These are phyloP conservation scores for Harringtonia aguacate DNA, from an alignment of 2,329 filamentous ascomycete genomes.

Conservation along the genomic window DNA sequence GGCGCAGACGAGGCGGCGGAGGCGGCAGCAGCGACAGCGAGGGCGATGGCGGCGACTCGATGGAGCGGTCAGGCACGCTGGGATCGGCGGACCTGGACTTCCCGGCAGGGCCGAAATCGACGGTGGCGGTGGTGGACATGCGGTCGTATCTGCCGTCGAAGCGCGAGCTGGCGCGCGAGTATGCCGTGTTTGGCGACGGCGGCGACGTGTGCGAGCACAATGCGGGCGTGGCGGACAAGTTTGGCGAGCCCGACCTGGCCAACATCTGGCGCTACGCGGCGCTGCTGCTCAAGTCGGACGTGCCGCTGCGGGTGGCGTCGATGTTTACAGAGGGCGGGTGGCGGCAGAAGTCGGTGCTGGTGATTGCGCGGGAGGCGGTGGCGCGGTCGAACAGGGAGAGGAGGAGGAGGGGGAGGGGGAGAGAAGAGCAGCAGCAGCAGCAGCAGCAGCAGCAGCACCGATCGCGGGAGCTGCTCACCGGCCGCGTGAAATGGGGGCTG, in stretches of 20 bases:
- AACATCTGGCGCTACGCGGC: constrained; percentile 77
- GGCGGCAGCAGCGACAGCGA: constrained; percentile 10
- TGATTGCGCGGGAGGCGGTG: constrained; percentile 56
- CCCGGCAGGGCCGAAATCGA: constrained; percentile 44
- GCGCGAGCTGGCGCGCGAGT: constrained; percentile 63
- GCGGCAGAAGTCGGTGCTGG: constrained; percentile 49
- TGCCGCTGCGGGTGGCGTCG: constrained; percentile 56
- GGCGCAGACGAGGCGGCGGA: neutral
- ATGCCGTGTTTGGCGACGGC: constrained; percentile 74
- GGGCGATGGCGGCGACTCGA: neutral
- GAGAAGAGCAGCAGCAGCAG: neutral
- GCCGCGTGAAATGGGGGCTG: constrained; percentile 57
- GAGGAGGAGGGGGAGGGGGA: constrained; percentile 3
- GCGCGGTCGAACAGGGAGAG: constrained; percentile 24
- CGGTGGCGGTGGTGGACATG: constrained; percentile 64
- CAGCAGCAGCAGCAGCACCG: neutral
- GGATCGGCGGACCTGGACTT: constrained; percentile 8
- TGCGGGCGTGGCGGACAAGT: constrained; percentile 60
- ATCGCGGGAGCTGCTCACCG: constrained; percentile 26
- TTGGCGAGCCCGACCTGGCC: constrained; percentile 60
- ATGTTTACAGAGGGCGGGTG: constrained; percentile 20
- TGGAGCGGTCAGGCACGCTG: constrained; percentile 6
- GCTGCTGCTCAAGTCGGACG: constrained; percentile 65
- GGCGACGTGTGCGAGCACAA: constrained; percentile 79
- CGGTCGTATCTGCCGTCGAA: constrained; percentile 68